Evolutionary conservation across 768 basidiomycete genomes (phyloP).

Genomic region (Leucogyrophana mollusca): DNA sequence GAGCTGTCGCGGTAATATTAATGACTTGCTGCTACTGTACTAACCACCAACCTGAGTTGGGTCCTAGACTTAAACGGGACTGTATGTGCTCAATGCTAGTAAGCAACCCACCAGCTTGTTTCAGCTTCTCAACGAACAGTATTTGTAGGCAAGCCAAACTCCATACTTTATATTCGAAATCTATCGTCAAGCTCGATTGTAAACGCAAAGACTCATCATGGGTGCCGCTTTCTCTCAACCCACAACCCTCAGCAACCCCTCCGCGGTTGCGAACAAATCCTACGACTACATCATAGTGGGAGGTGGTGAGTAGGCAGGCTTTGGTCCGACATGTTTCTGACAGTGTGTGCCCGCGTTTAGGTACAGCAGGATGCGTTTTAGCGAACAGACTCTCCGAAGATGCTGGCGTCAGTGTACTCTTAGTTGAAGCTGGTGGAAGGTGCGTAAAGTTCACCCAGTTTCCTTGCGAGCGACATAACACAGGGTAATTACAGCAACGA

Average conservation of each 20-base stretch:
- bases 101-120: too few species aligned
- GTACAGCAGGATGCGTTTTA: slow-evolving; percentile 34
- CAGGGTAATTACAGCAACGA: slow-evolving; percentile 1
- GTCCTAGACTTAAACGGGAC: too few species aligned
- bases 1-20: too few species aligned
- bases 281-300: slow-evolving; percentile 13
- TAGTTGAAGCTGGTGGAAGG: slow-evolving; percentile 40
- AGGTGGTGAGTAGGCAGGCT: slow-evolving; percentile 7
- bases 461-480: background rate
- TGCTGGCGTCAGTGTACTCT: slow-evolving; percentile 32
- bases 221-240: slow-evolving; percentile 1
- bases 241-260: background rate
- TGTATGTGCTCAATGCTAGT: too few species aligned
- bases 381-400: slow-evolving; percentile 38
- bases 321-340: background rate
- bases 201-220: slow-evolving; percentile 1
- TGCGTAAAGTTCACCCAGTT: slow-evolving; percentile 13
- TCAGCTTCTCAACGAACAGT: too few species aligned
- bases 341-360: slow-evolving; percentile 16
- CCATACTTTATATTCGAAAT: too few species aligned
- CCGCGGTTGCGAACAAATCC: background rate
- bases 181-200: too few species aligned
- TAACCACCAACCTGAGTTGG: too few species aligned
- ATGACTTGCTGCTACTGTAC: too few species aligned
- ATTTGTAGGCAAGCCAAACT: too few species aligned